Percentiles rank a stretch among this genome's conserved stretches.
phyloP scores from a whole-genome alignment of 345 rosid species.

The Pistacia atlantica region DNA sequence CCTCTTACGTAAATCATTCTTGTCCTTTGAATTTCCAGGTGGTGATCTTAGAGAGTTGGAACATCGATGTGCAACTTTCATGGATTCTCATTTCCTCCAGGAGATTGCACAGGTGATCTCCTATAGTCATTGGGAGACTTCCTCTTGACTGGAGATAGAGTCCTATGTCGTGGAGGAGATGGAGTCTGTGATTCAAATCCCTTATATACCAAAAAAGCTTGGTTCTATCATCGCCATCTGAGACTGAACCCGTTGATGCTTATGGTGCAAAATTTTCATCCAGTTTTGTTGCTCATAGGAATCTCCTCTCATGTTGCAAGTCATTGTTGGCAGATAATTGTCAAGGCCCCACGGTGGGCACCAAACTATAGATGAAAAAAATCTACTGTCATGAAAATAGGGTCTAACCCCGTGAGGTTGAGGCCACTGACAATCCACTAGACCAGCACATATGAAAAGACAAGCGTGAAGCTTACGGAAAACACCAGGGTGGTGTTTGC shows the following conservation, averaged over 20 bases:
- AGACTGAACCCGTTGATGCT: conserved; percentile 38
- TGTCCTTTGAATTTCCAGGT: conserved; percentile 19
- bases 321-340: too few relatives aligned
- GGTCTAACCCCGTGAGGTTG: too few relatives aligned
- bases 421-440: too few relatives aligned
- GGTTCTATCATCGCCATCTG: conserved; percentile 53
- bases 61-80: too few relatives aligned
- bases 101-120: conserved; percentile 47
- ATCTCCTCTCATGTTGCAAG: too few relatives aligned
- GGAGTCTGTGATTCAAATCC: conserved; percentile 69
- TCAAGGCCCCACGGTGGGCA: too few relatives aligned
- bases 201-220: conserved; percentile 81
- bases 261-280: conserved; percentile 35
- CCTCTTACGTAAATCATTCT: conserved; percentile 19
- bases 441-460: too few relatives aligned
- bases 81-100: conserved; percentile 33
- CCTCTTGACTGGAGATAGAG: conserved; percentile 47
- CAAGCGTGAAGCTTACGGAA: too few relatives aligned
- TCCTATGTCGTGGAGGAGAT: conserved; percentile 44
- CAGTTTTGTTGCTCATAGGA: conserved; percentile 26
- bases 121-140: conserved; percentile 31
- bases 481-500: too few relatives aligned
- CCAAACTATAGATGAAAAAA: too few relatives aligned
- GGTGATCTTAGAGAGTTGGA: conserved; percentile 27
- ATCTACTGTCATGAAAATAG: too few relatives aligned